Base-by-base conservation (phyloP, 2,329 filamentous ascomycete species). In the Colletotrichum sp. region DNA sequence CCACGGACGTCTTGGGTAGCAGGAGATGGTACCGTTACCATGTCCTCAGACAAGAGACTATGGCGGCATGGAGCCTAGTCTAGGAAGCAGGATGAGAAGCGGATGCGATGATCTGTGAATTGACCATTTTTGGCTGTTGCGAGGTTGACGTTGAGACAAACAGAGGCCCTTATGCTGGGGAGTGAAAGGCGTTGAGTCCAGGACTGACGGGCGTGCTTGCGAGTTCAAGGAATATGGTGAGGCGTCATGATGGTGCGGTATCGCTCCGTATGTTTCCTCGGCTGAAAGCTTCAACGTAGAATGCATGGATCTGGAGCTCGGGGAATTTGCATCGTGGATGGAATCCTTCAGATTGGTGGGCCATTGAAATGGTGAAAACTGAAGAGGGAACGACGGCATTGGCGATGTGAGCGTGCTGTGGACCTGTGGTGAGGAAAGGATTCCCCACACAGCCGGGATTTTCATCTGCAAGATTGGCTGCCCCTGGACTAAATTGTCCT, bases 1-100 rank as follows among this genome's bases (percentile, higher is more conserved):
- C 48, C 70, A 73, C 74, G 58, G 74, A 76, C 65, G n/a, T 73
- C 8, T 48, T 66, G 39, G 67, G 15, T 22, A 22, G 56, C 28
- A 34, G 30, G 56, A 9, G 30, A 56, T 48, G 43, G 39, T 58
- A 28, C 39, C 39, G 27, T 68, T 32, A 15, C 58, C 18, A 58
- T 55, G 8, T 39, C 55, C 72, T 48, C 62, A 58, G 66, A 22
- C 60, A 8, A 34, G 32, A 60, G 27, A 18, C 58, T 61, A 60
- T n/a, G 15, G 32, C 32, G 58, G 32, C 16, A 48, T 60, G 30
- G 28, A 25, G 65, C 28, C 18, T 62, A 67, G 56, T n/a, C 12
- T 36, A 25, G 25, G 13, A 43, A 32, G 25, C 22, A n/a, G 28
- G 28, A 52, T 39, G n/a, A 61, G 27, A 71, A 64, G 34, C 56